Percentiles rank a stretch among this genome's conserved stretches.
Evolutionary conservation across 1,139 yeast genomes (phyloP).

Genomic region (Geotrichum carabidarum): DNA sequence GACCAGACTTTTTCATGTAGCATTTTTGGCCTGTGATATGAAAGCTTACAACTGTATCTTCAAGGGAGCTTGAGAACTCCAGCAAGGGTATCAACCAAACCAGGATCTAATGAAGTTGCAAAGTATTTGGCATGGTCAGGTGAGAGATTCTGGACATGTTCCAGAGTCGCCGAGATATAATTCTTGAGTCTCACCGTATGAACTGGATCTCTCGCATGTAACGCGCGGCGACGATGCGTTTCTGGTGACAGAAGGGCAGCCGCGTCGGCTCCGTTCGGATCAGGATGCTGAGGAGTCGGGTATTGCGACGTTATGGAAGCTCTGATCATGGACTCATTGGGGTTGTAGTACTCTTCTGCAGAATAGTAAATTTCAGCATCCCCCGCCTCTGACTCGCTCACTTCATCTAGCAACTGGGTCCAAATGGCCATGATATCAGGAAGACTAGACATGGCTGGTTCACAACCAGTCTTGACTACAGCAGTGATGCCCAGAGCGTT

Average conservation of each 20-base stretch:
- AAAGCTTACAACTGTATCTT: background rate
- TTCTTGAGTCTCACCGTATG: slow-evolving; percentile 25
- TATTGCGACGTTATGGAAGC: slow-evolving; percentile 5
- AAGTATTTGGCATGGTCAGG: slow-evolving; percentile 11
- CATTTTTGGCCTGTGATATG: no score
- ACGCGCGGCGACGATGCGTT: slow-evolving; percentile 21
- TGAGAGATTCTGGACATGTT: slow-evolving; percentile 7
- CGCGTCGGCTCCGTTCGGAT: slow-evolving; percentile 2
- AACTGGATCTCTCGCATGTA: slow-evolving; percentile 26
- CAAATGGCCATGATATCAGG: slow-evolving; percentile 49
- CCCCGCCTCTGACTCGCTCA: slow-evolving; percentile 49
- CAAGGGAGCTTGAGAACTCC: slow-evolving; percentile 9
- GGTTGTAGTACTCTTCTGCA: slow-evolving; percentile 30
- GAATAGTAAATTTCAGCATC: slow-evolving; percentile 32
- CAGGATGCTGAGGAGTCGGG: slow-evolving; percentile 9
- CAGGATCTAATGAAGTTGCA: slow-evolving; percentile 10
- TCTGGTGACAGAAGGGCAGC: slow-evolving; percentile 21
- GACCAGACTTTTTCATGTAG: no score
- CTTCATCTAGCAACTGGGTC: slow-evolving; percentile 65
- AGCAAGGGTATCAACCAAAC: slow-evolving; percentile 14
- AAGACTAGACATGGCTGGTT: slow-evolving; percentile 31
- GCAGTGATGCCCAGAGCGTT: slow-evolving; percentile 57
- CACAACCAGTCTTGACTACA: slow-evolving; percentile 38
- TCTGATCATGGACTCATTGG: slow-evolving; percentile 25
- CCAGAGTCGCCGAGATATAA: slow-evolving; percentile 13